Evolutionary conservation across 805 yeast species (phyloP), one percentile per base, ranked within the genome.

Genomic region (Lipomyces spencermartinsiae): DNA sequence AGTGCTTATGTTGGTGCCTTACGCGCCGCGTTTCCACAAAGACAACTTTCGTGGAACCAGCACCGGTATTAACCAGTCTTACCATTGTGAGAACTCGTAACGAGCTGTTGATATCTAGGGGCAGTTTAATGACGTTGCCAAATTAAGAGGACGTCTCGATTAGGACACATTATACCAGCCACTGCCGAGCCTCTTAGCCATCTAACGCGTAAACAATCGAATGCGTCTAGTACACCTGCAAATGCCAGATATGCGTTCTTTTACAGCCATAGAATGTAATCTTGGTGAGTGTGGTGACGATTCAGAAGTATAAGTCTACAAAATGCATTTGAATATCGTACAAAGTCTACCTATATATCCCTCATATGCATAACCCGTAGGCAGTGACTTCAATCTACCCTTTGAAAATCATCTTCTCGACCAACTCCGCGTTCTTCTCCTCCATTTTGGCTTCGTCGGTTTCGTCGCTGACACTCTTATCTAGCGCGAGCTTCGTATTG

Each of bases 401-500:
- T 39, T 61, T 58, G 39, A 80, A 77, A 59, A 80, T 63, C 76
- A 78, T 74, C 51, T 75, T 76, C 8, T 80, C 82, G 4, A 80
- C 80, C 37, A 78, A 63, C 9, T 78, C 64, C 55, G 75, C 82
- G 71, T 80, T 80, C 62, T 68, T 70, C 68, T 78, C 80, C 51
- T 78, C 79, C 43, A 74, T 78, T 65, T 77, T 76, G 60, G 76
- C 78, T 39, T 73, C 76, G 29, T 62, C 63, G 22, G 57, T 37
- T 63, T 76, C 82, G 53, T 78, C 83, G 25, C 77, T 75, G 34
- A 81, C 82, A 64, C 81, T 80, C 54, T 77, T 76, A 79, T 95
- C 99, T 67, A 95, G 83, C 67, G 93, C 97, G 66, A 95, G 83
- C 79, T 95, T 95, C 75, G 94, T 92, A 75, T 91, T 91, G 0